Evolutionary conservation across 768 basidiomycete species (phyloP).

Genomic region (Termitomyces sp.): DNA sequence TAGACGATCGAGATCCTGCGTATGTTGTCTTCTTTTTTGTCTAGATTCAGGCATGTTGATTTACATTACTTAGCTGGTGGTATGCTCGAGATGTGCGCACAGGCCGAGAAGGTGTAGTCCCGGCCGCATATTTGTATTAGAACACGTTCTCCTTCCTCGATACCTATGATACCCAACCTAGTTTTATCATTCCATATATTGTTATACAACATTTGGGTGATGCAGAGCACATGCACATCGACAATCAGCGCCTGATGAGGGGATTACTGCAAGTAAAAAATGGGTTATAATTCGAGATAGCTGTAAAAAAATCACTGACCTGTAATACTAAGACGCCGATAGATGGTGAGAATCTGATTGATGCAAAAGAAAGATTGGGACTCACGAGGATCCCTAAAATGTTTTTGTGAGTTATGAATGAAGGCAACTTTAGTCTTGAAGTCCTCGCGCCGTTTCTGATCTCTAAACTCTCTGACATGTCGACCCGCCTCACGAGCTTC

Average conservation of each 20-base stretch:
- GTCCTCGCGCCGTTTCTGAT: constrained; percentile 70
- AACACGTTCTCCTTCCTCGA: constrained; percentile 30
- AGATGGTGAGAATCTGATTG: background rate
- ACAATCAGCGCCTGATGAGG: background rate
- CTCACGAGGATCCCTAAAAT: constrained; percentile 73
- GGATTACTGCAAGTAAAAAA: background rate
- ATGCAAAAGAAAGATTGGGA: constrained; percentile 11
- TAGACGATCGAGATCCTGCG: constrained; percentile 79
- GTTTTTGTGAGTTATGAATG: constrained; percentile 83
- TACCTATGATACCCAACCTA: constrained; percentile 20
- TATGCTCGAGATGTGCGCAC: constrained; percentile 77
- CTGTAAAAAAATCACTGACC: background rate
- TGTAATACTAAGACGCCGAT: constrained; percentile 12
- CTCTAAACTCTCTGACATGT: constrained; percentile 79
- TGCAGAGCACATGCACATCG: background rate
- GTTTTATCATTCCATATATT: constrained; percentile 5
- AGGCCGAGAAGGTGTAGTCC: constrained; percentile 85
- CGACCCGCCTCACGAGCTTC: constrained; percentile 91
- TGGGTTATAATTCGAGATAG: background rate
- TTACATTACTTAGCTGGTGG: constrained; percentile 73
- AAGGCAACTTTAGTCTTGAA: constrained; percentile 83
- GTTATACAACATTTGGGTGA: background rate
- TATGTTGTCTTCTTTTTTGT: constrained; percentile 33
- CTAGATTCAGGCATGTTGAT: background rate
- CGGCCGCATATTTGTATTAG: constrained; percentile 87